phyloP scores from a whole-genome alignment of 2,329 filamentous ascomycete species.

The Aplosporella prunicola region DNA sequence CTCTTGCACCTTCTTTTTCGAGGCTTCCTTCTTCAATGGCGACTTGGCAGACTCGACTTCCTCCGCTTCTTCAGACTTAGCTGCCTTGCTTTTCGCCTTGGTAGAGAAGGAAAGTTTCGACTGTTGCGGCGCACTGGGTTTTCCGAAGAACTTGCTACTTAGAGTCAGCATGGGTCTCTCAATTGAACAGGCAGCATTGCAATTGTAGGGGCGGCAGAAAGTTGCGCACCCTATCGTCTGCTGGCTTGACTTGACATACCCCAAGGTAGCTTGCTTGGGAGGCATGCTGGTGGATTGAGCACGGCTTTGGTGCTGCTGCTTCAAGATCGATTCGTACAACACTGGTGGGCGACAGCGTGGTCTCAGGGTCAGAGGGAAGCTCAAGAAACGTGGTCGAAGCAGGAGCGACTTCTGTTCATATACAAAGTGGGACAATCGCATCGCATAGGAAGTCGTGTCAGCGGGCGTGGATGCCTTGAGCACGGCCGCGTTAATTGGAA shows the following conservation, averaged over 20 bases:
- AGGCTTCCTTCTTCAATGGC: slow-evolving; percentile 11
- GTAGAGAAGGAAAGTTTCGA: slow-evolving; percentile 69
- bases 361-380: background rate
- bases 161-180: too few relatives aligned
- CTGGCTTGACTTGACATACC: slow-evolving; percentile 74
- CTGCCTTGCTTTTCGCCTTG: slow-evolving; percentile 13
- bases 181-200: slow-evolving; percentile 12
- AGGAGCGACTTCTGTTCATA: background rate
- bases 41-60: background rate
- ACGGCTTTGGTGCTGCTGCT: slow-evolving; percentile 11
- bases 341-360: background rate
- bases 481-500: too few relatives aligned
- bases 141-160: slow-evolving; percentile 74
- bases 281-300: slow-evolving; percentile 28
- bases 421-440: background rate
- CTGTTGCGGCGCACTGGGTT: slow-evolving; percentile 55
- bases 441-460: too few relatives aligned
- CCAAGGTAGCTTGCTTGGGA: slow-evolving; percentile 70
- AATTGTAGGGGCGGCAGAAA: slow-evolving; percentile 7
- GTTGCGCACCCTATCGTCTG: slow-evolving; percentile 62
- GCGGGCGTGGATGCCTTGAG: too few relatives aligned
- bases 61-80: background rate
- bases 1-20: slow-evolving; percentile 12
- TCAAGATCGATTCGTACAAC: slow-evolving; percentile 4
- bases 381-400: slow-evolving; percentile 1